Conservation (phyloP, 2,329 filamentous ascomycete species). For the Fusarium paranaense region DNA sequence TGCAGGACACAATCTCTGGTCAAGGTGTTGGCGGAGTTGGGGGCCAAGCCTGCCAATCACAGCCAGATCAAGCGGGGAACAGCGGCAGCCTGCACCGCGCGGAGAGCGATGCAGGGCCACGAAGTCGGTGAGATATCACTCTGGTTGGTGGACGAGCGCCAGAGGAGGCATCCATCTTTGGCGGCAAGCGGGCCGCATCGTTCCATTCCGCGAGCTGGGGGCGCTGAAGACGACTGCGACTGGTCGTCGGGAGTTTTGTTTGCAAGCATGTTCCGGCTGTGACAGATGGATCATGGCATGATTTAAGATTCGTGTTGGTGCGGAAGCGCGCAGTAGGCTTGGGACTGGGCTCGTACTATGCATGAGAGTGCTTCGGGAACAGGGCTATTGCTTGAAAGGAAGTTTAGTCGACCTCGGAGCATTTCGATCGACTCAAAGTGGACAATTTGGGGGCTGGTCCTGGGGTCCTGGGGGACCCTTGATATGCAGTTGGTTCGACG, state of each 20-base stretch:
- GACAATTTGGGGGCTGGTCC: conserved; percentile 4
- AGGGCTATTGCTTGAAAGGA: conserved; percentile 18
- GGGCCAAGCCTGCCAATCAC: conserved; percentile 42
- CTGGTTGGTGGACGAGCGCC: conserved; percentile 39
- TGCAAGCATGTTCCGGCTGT: conserved; percentile 9
- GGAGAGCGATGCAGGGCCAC: conserved; percentile 24
- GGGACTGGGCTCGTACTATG: conserved; percentile 14
- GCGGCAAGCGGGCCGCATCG: conserved; percentile 37
- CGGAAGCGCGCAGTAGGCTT: conserved; percentile 21
- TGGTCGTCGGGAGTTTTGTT: conserved; percentile 13
- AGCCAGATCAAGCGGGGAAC: conserved; percentile 22
- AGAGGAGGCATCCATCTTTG: conserved; percentile 26
- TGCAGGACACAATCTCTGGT: conserved; percentile 38
- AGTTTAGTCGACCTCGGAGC: conserved; percentile 17
- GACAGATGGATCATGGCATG: conserved; percentile 33
- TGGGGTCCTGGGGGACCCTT: conserved; percentile 21
- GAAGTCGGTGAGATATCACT: conserved; percentile 20
- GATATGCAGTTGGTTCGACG: conserved; percentile 44
- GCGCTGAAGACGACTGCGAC: conserved; percentile 12
- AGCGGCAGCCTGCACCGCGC: conserved; percentile 38
- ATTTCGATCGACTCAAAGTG: conserved; percentile 16
- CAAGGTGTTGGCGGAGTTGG: conserved; percentile 31
- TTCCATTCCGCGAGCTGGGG: conserved; percentile 30
- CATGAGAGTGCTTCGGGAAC: conserved; percentile 23
- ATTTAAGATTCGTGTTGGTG: conserved; percentile 30